These are phyloP conservation scores for Ceratocystis eucalypticola DNA, from an alignment of 2,329 filamentous ascomycete genomes.

Conservation along the genomic window DNA sequence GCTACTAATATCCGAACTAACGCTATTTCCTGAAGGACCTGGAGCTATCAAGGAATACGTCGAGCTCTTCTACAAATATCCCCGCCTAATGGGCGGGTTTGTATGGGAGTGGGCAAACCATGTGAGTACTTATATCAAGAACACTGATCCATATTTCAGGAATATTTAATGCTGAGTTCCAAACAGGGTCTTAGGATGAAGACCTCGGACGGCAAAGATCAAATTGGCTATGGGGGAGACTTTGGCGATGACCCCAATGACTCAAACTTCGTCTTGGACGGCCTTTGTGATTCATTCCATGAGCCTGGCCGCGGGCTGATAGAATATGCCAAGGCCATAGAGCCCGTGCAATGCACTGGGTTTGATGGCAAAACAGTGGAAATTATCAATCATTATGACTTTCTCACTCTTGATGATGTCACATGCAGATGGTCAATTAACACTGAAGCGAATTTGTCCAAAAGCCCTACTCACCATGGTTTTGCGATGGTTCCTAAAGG, in stretches of 20 bases:
- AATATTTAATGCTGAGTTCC: background rate
- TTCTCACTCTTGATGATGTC: constrained; percentile 38
- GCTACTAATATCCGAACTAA: background rate
- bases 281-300: constrained; percentile 37
- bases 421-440: constrained; percentile 25
- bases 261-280: constrained; percentile 45
- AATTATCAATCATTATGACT: constrained; percentile 43
- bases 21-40: constrained; percentile 26
- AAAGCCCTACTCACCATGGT: background rate
- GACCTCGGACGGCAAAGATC: constrained; percentile 32
- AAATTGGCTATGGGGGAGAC: constrained; percentile 47
- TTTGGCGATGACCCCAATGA: constrained; percentile 49
- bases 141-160: background rate
- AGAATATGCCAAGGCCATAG: constrained; percentile 46
- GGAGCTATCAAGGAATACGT: constrained; percentile 55
- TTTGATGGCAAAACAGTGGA: constrained; percentile 32
- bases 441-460: background rate
- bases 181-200: constrained; percentile 32
- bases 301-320: constrained; percentile 37
- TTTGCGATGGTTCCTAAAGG: background rate
- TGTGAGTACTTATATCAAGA: constrained; percentile 24
- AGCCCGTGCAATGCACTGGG: constrained; percentile 40
- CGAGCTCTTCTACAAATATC: constrained; percentile 45
- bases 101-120: constrained; percentile 55
- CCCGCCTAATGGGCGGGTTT: constrained; percentile 44